A percentile compares a stretch with the other conserved stretches of the same genome.
phyloP scores from a whole-genome alignment of 2,329 filamentous ascomycete species.

The Trichocomaceae sp. region DNA sequence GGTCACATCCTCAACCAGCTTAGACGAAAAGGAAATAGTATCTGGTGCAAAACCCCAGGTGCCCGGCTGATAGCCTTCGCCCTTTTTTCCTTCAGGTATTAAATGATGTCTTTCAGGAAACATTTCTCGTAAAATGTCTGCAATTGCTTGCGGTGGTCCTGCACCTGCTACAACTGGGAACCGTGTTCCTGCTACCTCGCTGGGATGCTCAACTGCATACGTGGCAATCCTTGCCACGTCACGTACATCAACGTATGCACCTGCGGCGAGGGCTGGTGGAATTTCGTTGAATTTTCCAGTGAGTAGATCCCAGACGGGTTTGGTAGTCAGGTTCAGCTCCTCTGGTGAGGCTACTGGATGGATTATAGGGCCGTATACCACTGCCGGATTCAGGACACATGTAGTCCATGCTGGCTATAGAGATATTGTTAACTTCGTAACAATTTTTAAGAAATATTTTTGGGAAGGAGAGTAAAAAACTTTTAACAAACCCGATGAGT shows the following conservation, averaged over 20 bases:
- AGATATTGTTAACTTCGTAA: not conserved
- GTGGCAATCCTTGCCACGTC: constrained; percentile 20
- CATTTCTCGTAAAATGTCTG: constrained; percentile 16
- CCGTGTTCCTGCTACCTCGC: constrained; percentile 15
- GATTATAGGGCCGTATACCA: constrained; percentile 21
- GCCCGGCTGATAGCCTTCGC: constrained; percentile 9
- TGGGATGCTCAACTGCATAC: constrained; percentile 19
- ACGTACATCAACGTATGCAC: constrained; percentile 21
- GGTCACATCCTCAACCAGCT: constrained; percentile 17
- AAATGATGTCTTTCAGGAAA: constrained; percentile 10
- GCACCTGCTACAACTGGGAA: constrained; percentile 19
- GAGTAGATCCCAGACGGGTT: constrained; percentile 20
- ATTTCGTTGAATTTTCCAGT: constrained; percentile 8
- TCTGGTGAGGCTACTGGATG: constrained; percentile 15
- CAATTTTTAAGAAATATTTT: not conserved
- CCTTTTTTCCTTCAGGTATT: not conserved
- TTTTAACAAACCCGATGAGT: not conserved
- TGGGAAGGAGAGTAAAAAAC: too few relatives aligned
- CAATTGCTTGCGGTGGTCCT: constrained; percentile 20
- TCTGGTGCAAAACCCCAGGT: not conserved
- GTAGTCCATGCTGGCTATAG: constrained; percentile 14
- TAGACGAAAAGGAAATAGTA: constrained; percentile 10
- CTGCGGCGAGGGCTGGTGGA: constrained; percentile 14
- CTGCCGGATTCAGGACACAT: constrained; percentile 18
- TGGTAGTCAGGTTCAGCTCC: constrained; percentile 19